Conservation (phyloP, 2,329 filamentous ascomycete species). For the Fusarium proliferatum region DNA sequence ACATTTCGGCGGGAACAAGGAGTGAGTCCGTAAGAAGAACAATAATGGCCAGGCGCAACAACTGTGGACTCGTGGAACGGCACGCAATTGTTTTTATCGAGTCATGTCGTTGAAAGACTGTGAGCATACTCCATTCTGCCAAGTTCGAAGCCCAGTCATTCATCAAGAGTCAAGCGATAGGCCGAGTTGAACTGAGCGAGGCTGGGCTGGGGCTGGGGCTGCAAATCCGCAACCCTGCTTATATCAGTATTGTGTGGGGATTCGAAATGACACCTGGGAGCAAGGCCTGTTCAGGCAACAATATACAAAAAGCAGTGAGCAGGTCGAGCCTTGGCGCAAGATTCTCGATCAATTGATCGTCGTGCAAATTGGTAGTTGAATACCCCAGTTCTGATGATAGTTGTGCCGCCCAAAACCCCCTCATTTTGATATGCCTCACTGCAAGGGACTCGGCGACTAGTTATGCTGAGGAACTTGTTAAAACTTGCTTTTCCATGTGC, state of each 20-base stretch:
- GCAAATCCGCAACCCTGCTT: constrained; percentile 13
- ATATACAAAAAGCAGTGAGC: background rate
- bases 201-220: background rate
- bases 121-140: background rate
- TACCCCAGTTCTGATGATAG: background rate
- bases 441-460: constrained; percentile 18
- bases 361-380: background rate
- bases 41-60: constrained; percentile 12
- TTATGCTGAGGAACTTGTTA: background rate
- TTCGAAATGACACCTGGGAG: constrained; percentile 1
- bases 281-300: background rate
- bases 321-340: background rate
- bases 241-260: constrained; percentile 11
- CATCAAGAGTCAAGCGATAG: background rate
- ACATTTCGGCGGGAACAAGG: constrained; percentile 17
- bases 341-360: constrained; percentile 1
- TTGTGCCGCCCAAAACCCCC: background rate
- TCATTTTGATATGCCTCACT: background rate
- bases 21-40: constrained; percentile 5
- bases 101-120: constrained; percentile 9
- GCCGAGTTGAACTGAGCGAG: background rate
- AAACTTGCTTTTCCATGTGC: constrained; percentile 23
- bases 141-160: constrained; percentile 1
- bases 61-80: constrained; percentile 9
- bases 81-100: constrained; percentile 7